A percentile compares a stretch with the other conserved stretches of the same genome.
Evolutionary conservation across 805 yeast species (phyloP).

Genomic region (Yarrowia divulgata): DNA sequence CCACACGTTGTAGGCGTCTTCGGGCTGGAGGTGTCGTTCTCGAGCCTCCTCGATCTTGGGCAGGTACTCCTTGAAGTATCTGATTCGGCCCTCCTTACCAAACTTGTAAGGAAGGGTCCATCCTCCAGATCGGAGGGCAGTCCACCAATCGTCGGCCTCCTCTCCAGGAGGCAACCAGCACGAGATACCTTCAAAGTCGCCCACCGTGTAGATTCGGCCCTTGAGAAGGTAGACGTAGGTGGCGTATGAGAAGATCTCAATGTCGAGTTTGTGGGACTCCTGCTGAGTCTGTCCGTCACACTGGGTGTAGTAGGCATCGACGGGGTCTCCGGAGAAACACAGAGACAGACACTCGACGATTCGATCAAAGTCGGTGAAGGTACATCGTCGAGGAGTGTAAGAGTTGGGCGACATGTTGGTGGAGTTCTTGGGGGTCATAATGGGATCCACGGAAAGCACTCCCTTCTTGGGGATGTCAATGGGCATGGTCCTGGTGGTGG

Average conservation of each 20-base stretch:
- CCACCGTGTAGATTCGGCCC: conserved; percentile 59
- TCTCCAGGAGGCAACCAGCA: conserved; percentile 49
- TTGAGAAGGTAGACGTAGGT: conserved; percentile 59
- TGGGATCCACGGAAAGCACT: background rate
- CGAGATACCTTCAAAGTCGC: conserved; percentile 58
- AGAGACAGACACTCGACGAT: conserved; percentile 30
- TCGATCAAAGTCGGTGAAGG: conserved; percentile 19
- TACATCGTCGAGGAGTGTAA: conserved; percentile 8
- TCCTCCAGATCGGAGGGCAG: conserved; percentile 44
- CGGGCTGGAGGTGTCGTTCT: conserved; percentile 54
- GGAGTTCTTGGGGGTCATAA: conserved; percentile 13
- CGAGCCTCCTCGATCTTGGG: conserved; percentile 57
- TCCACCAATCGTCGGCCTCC: conserved; percentile 44
- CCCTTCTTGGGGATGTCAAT: conserved; percentile 12
- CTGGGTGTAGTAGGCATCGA: conserved; percentile 34
- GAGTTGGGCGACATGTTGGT: background rate
- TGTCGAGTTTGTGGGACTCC: conserved; percentile 55
- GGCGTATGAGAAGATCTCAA: conserved; percentile 61
- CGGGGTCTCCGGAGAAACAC: conserved; percentile 35
- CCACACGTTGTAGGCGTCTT: conserved; percentile 55
- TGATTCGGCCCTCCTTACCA: conserved; percentile 55
- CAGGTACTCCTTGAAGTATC: conserved; percentile 60
- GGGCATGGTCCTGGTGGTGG: conserved; percentile 5
- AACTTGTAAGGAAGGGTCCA: conserved; percentile 53
- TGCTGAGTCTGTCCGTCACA: conserved; percentile 51